A percentile compares a stretch with the other conserved stretches of the same genome.
Evolutionary conservation across 139 green algal species (phyloP).

Genomic region (Chlamydomonas sp.): DNA sequence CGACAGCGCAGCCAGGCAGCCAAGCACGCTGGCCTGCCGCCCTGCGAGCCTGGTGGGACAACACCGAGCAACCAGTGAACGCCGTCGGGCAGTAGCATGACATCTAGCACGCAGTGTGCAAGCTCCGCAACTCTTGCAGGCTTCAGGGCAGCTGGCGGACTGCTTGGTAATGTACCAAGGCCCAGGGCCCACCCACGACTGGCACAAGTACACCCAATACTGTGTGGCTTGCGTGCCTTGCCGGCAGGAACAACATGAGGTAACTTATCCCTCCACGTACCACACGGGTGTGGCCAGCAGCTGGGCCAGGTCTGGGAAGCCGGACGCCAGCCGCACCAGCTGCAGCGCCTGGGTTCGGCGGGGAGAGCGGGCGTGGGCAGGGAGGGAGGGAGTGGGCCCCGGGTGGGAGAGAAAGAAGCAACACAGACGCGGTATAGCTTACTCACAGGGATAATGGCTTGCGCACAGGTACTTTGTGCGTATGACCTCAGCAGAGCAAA

Average conservation of each 20-base stretch:
- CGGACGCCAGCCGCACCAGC: conserved; percentile 1
- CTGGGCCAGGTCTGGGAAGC: conserved; percentile 9
- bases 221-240: background rate
- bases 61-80: background rate
- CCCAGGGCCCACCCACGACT: no score
- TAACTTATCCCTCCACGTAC: background rate
- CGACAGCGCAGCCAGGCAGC: background rate
- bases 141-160: no score
- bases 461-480: no score
- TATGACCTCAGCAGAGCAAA: background rate
- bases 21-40: background rate
- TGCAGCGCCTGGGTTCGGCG: background rate
- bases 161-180: no score
- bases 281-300: background rate
- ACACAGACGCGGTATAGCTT: background rate
- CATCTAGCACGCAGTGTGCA: background rate
- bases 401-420: background rate
- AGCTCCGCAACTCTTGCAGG: no score
- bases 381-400: no score
- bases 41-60: background rate
- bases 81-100: background rate
- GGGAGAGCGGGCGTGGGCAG: background rate
- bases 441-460: background rate
- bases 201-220: no score
- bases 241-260: background rate